These are phyloP conservation scores for Chrysosphaeria jannelii DNA, from an alignment of 2,329 filamentous ascomycete species.

Conservation along the genomic window DNA sequence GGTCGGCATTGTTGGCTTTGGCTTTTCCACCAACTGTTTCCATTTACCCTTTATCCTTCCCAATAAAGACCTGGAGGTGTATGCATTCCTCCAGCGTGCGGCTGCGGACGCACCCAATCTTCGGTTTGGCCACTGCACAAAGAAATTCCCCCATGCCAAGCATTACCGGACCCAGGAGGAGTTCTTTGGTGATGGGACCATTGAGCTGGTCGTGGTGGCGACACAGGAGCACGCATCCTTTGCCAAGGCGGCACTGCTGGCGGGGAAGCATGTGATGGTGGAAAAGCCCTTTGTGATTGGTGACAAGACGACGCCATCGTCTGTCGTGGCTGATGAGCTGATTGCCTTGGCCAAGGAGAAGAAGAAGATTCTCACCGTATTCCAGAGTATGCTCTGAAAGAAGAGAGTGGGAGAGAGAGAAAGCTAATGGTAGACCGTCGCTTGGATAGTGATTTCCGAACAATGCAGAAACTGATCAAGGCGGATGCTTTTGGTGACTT, in stretches of 20 bases:
- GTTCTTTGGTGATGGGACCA: conserved; percentile 23
- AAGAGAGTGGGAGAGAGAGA: too few species aligned
- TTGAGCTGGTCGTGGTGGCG: conserved; percentile 31
- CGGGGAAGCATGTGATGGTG: conserved; percentile 20
- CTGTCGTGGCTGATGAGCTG: conserved; percentile 23
- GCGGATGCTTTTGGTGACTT: conserved; percentile 23
- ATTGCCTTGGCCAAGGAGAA: conserved; percentile 16
- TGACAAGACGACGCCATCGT: conserved; percentile 25
- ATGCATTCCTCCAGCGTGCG: conserved; percentile 18
- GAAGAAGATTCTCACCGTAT: conserved; percentile 18
- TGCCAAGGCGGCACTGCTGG: conserved; percentile 21
- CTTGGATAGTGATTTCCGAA: conserved; percentile 29
- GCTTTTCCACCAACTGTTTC: conserved; percentile 16
- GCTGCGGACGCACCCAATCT: conserved; percentile 3
- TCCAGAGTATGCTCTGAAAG: too few species aligned
- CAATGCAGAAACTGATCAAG: conserved; percentile 20
- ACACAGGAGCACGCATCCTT: conserved; percentile 25
- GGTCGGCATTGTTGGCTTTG: conserved; percentile 19
- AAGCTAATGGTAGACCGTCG: conserved; percentile 11
- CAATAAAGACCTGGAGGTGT: conserved; percentile 14
- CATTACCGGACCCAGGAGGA: conserved; percentile 26
- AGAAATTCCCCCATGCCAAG: conserved; percentile 18
- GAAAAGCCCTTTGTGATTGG: conserved; percentile 1
- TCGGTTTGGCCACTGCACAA: conserved; percentile 13
- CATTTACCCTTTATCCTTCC: conserved; percentile 19